Evolutionary conservation across 2,329 filamentous ascomycete genomes (phyloP).

Genomic region (Pseudogymnoascus sp.): DNA sequence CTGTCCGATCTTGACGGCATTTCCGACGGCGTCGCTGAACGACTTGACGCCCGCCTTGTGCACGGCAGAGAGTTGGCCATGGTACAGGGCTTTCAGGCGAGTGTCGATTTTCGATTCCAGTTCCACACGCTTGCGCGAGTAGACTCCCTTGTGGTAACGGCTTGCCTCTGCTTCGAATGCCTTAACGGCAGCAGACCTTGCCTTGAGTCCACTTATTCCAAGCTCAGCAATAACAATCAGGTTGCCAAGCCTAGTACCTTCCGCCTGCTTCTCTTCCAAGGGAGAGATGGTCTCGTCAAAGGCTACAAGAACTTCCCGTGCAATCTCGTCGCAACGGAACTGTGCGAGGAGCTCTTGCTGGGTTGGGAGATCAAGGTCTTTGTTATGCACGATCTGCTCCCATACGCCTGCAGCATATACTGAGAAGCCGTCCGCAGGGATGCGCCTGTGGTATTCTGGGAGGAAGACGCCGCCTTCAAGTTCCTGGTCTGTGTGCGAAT

Average conservation of each 20-base stretch:
- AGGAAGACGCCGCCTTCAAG: constrained; percentile 75
- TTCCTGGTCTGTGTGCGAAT: constrained; percentile 58
- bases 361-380: constrained; percentile 90
- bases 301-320: constrained; percentile 71
- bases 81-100: constrained; percentile 80
- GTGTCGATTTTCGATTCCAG: constrained; percentile 79
- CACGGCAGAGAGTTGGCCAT: constrained; percentile 76
- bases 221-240: constrained; percentile 65
- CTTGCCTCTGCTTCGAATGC: constrained; percentile 88
- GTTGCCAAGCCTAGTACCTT: constrained; percentile 63
- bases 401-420: constrained; percentile 89
- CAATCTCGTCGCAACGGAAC: constrained; percentile 95
- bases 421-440: constrained; percentile 94
- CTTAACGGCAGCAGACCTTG: constrained; percentile 64
- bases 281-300: constrained; percentile 79
- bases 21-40: constrained; percentile 82
- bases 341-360: constrained; percentile 95
- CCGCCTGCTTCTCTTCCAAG: constrained; percentile 77
- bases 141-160: constrained; percentile 94
- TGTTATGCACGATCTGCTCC: constrained; percentile 99
- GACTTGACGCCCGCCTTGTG: constrained; percentile 79
- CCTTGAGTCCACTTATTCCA: constrained; percentile 61
- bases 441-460: constrained; percentile 88
- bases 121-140: constrained; percentile 73
- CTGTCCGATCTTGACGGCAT: constrained; percentile 81